Evolutionary conservation across 106 monocot species (phyloP), one percentile per base, ranked within the genome.

Genomic region (Gastrodia elata): DNA sequence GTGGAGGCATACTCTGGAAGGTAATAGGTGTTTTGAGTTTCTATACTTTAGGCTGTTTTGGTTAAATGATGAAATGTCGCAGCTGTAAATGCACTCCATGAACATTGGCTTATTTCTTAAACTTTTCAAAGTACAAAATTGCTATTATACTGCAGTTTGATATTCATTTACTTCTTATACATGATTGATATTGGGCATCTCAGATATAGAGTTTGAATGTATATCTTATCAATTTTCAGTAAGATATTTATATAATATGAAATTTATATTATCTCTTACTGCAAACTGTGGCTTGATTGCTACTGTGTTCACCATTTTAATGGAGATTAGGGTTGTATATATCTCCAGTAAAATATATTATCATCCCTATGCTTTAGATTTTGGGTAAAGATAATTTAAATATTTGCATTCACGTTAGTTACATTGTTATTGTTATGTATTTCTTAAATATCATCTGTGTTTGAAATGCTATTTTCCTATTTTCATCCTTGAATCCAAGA

Each of bases 1-100:
- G 26, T 99, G 98, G 98, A 91, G 78, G 77, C 93, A 99, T 74
- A 99, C 93, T 43, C 68, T 99, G n/a, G 98, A 99, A 91, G 98
- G 98, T 93, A 39, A 68, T 61, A 71, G n/a, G 3, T 79, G 38
- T 39, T 69, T 41, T 2, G 8, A 1, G 3, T 69, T 69, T 69
- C 69, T 41, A 26, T 69, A 18, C 39, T 25, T 5, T 18, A 22
- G n/a, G 6, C 38, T 40, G 8, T 67, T 38, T 35, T 36, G n/a
- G n/a, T 18, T 38, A 1, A 38, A 5, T 38, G 4, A 20, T 67
- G 18, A 61, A 61, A 36, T 57, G 24, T 57, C 18, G 18, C 2
- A 44, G 16, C n/a, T 57, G 5, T 57, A 57, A 57, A 57, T 67
- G 36, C 33, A 24, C 34, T 35, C 32, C 64, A 64, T 64, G 27